Base-by-base conservation (phyloP, 345 rosid genomes). In the Salix exigua region DNA sequence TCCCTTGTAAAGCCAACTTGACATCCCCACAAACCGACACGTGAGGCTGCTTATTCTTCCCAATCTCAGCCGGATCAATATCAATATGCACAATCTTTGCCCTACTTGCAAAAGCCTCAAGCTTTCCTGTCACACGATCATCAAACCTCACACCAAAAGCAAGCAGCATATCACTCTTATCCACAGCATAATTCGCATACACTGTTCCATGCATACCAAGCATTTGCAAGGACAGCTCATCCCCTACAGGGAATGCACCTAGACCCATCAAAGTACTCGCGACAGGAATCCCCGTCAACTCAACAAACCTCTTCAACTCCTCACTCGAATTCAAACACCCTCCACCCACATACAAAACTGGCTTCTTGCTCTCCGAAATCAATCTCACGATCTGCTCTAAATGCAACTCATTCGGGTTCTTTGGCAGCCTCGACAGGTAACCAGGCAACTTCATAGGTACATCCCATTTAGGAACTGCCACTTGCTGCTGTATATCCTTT, bases 141-240 rank as follows among this genome's bases (percentile, higher is more conserved):
- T 96, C 99, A 78, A 96, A 93, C 89, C 98, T 86, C 53, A 96
- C 98, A 6, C 99, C 99, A 85, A 96, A 92, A 0, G 99, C 98
- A 58, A 96, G 90, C 81, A 96, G 81, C 77, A 96, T 30, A 87
- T 96, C 99, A 81, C 92, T 84, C 74, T 92, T 84, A 46, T 96
- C 98, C 72, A 96, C 95, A 23, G 98, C 86, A 85, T 96, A 93
- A 75, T 96, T 96, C 1, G 97, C 99, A 72, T 82, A 92, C 60
- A 96, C 97, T 4, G 98, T 92, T 28, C 99, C 99, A 55, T 94
- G 99, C 99, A 96, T 96, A 25, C 99, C 99, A 70, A 96, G 92
- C 99, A 96, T 94, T 58, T 86, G 91, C 71, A 96, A 75, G 0
- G 99, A 94, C 78, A 96, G 70, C 2, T 90, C 91, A 84, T 88